Evolutionary conservation across 495 filamentous ascomycete genomes (phyloP).

Genomic region (Bryoglossum gracile): DNA sequence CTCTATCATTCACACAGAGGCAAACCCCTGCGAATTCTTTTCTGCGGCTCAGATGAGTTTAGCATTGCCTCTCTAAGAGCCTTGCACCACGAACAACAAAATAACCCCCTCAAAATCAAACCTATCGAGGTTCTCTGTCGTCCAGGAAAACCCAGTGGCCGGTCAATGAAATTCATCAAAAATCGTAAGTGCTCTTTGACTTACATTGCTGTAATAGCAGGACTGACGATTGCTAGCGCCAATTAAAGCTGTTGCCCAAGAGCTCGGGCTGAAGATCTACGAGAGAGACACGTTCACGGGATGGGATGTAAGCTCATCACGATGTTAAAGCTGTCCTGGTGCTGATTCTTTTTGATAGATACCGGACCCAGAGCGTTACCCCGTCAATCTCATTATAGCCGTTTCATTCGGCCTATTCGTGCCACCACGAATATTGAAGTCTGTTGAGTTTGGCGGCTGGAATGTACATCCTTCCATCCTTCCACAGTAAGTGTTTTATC

Average conservation of each 20-base stretch:
- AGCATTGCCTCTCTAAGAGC: slow-evolving; percentile 73
- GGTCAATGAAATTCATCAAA: slow-evolving; percentile 61
- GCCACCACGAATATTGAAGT: slow-evolving; percentile 63
- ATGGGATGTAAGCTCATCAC: slow-evolving; percentile 58
- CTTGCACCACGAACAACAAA: slow-evolving; percentile 52
- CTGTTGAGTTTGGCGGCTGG: slow-evolving; percentile 71
- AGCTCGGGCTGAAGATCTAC: slow-evolving; percentile 60
- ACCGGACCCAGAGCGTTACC: slow-evolving; percentile 34
- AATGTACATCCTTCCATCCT: slow-evolving; percentile 95
- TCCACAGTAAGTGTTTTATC: slow-evolving; percentile 56
- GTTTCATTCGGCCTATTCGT: slow-evolving; percentile 95
- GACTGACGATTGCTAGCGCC: slow-evolving; percentile 44
- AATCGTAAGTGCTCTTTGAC: slow-evolving; percentile 49
- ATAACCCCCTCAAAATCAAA: slow-evolving; percentile 49
- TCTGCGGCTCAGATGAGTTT: slow-evolving; percentile 92
- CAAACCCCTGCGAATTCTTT: slow-evolving; percentile 68
- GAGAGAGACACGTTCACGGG: slow-evolving; percentile 69
- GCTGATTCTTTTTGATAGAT: neutral
- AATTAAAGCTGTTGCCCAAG: slow-evolving; percentile 56
- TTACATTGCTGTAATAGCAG: slow-evolving; percentile 1
- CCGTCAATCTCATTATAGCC: slow-evolving; percentile 78
- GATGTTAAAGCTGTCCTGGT: neutral
- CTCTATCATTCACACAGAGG: slow-evolving; percentile 4
- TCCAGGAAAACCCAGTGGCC: slow-evolving; percentile 65
- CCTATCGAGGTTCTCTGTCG: slow-evolving; percentile 87